Evolutionary conservation across 1,284 basidiomycete species (phyloP).

Genomic region (Tetrapyrgos nigripes): DNA sequence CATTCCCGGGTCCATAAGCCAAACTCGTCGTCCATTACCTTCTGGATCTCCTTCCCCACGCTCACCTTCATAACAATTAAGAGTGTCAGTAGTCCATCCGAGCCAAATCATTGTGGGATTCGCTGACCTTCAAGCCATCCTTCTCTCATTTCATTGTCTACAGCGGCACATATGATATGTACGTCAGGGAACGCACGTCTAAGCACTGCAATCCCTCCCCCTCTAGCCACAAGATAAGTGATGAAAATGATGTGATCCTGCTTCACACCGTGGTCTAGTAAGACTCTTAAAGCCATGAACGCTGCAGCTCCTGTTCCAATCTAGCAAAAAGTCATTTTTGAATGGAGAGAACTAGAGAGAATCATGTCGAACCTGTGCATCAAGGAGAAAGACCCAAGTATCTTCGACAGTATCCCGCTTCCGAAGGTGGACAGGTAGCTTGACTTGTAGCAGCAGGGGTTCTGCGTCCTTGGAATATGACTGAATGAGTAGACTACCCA

Average conservation of each 20-base stretch:
- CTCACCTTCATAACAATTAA: too few species aligned
- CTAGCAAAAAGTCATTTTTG: constrained; percentile 40
- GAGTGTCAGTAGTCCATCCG: too few species aligned
- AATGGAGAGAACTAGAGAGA: not conserved
- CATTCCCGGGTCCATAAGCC: constrained; percentile 83
- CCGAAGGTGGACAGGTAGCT: constrained; percentile 79
- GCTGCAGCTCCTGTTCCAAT: constrained; percentile 96
- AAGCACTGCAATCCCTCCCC: constrained; percentile 81
- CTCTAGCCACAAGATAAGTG: constrained; percentile 85
- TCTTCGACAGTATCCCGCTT: constrained; percentile 66
- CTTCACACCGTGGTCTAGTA: constrained; percentile 93
- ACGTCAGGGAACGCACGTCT: constrained; percentile 85
- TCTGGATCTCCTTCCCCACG: constrained; percentile 46
- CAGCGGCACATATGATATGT: constrained; percentile 82
- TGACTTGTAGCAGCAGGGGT: constrained; percentile 84
- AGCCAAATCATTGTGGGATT: too few species aligned
- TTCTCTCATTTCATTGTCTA: constrained; percentile 79
- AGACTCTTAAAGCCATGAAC: constrained; percentile 95
- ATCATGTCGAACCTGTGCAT: constrained; percentile 73
- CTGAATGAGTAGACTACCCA: constrained; percentile 93
- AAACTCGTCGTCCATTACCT: constrained; percentile 64
- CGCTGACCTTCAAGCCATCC: constrained; percentile 70
- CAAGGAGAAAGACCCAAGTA: constrained; percentile 89
- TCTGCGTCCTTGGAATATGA: constrained; percentile 87
- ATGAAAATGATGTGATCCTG: constrained; percentile 88